These are phyloP conservation scores for Tetrastigma voinierianum DNA, from an alignment of 164 flowering plant genomes.

Conservation along the genomic window DNA sequence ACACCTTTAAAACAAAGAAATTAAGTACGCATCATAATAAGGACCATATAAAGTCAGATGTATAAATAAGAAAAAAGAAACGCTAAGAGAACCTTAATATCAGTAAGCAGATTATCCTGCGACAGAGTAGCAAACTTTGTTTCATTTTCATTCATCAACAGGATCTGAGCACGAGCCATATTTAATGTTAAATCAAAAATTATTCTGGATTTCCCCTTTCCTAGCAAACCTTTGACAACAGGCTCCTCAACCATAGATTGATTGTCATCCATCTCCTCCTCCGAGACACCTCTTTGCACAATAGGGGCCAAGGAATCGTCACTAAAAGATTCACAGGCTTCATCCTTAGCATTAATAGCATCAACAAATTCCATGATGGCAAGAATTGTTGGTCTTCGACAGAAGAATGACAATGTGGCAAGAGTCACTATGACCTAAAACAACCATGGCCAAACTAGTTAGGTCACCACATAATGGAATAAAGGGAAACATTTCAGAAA, in stretches of 20 bases:
- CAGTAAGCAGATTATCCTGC: slow-evolving; percentile 81
- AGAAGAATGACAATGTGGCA: slow-evolving; percentile 86
- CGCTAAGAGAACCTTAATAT: slow-evolving; percentile 65
- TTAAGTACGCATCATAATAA: not conserved
- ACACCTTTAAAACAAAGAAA: slow-evolving; percentile 51
- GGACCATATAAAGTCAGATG: not conserved
- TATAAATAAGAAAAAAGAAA: not conserved
- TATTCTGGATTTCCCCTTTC: slow-evolving; percentile 87
- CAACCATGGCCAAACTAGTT: slow-evolving; percentile 5
- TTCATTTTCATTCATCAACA: slow-evolving; percentile 84
- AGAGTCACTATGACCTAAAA: slow-evolving; percentile 79
- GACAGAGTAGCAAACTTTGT: slow-evolving; percentile 77
- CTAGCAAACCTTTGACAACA: slow-evolving; percentile 70
- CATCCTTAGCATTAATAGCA: slow-evolving; percentile 67
- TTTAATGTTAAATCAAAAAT: slow-evolving; percentile 67
- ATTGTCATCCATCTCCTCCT: slow-evolving; percentile 30
- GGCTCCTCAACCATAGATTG: slow-evolving; percentile 44
- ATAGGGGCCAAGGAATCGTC: slow-evolving; percentile 37
- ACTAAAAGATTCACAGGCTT: slow-evolving; percentile 34
- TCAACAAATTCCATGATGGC: slow-evolving; percentile 83
- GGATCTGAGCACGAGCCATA: slow-evolving; percentile 84
- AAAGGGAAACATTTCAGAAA: slow-evolving; percentile 3
- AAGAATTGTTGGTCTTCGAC: slow-evolving; percentile 84
- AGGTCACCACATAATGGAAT: slow-evolving; percentile 3
- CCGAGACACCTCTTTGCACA: slow-evolving; percentile 24